Evolutionary conservation across 306 rosid genomes (phyloP), one percentile per base, ranked within the genome.

Genomic region (Lathyrus oleraceus): DNA sequence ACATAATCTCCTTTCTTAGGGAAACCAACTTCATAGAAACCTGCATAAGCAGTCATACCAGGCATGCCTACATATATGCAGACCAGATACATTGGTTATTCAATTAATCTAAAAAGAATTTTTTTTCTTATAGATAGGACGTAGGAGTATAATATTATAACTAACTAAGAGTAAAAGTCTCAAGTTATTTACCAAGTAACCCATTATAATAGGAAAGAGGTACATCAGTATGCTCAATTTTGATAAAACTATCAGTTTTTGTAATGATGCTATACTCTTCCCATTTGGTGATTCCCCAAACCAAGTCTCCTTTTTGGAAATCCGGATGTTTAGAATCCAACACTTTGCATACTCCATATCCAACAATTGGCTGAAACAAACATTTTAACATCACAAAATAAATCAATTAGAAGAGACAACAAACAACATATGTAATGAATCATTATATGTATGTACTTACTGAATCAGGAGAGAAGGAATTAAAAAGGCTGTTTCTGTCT

Each of bases 1-100:
- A 85, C 89, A 63, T 56, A 19, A 6, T 85, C 87, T 48, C 85
- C 92, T 72, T 81, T 81, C 68, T 76, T 83, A 2, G 87, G 85
- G 5, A 49, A 71, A n/a, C 85, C 84, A 16, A 87, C 74, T 27
- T 77, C 85, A 66, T 67, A 82, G 69, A 82, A 77, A 14, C 80
- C 83, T 2, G 74, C 83, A 78, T 85, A 82, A 42, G 87, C 83
- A 36, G 86, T 81, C 86, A 78, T 61, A 17, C 92, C 88, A 10
- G 92, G 83, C 89, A 85, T 83, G 69, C 86, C 82, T 77, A 23
- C 66, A 48, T 4, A 61, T 47, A 39, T 6, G 0, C 28, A 25
- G 4, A 25, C 2, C 4, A 25, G 28, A 25, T 25, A 25, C 28
- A 25, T 3, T 25, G 0, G 4, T 25, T 25, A 25, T 25, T 25